phyloP scores from a whole-genome alignment of 768 basidiomycete genomes.

The Russula griseocarnosa region DNA sequence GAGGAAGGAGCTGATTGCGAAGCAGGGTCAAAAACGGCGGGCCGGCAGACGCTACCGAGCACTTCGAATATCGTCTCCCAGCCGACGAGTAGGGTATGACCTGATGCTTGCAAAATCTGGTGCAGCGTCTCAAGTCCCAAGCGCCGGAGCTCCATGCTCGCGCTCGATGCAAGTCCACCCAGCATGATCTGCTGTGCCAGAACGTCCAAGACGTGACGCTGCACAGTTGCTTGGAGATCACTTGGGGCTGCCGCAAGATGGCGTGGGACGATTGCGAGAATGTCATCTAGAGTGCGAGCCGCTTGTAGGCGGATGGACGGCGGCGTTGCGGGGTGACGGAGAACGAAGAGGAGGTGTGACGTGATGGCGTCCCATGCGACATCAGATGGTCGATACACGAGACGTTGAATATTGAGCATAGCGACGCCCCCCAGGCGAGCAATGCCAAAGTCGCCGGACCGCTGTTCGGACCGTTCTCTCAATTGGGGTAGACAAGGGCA shows the following conservation, averaged over 20 bases:
- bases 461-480: slow-evolving; percentile 39
- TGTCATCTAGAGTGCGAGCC: slow-evolving; percentile 79
- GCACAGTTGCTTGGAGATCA: slow-evolving; percentile 65
- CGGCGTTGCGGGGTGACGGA: slow-evolving; percentile 66
- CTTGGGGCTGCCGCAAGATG: slow-evolving; percentile 53
- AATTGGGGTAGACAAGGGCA: not conserved
- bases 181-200: slow-evolving; percentile 74
- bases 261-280: slow-evolving; percentile 72
- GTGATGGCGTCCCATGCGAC: slow-evolving; percentile 84
- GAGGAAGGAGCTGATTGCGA: slow-evolving; percentile 42
- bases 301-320: slow-evolving; percentile 82
- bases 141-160: slow-evolving; percentile 71
- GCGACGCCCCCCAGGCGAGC: slow-evolving; percentile 77
- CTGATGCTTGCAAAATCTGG: slow-evolving; percentile 85
- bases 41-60: slow-evolving; percentile 81
- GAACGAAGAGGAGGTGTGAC: slow-evolving; percentile 71
- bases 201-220: slow-evolving; percentile 80
- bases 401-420: slow-evolving; percentile 78
- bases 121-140: slow-evolving; percentile 90
- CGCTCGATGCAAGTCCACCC: slow-evolving; percentile 38
- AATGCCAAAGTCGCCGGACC: slow-evolving; percentile 93
- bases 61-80: slow-evolving; percentile 95
- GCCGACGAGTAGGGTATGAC: slow-evolving; percentile 86
- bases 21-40: slow-evolving; percentile 38
- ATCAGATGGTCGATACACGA: slow-evolving; percentile 77